These are phyloP conservation scores for Sugiyamaella japonica DNA, from an alignment of 1,139 yeast species.

Conservation along the genomic window DNA sequence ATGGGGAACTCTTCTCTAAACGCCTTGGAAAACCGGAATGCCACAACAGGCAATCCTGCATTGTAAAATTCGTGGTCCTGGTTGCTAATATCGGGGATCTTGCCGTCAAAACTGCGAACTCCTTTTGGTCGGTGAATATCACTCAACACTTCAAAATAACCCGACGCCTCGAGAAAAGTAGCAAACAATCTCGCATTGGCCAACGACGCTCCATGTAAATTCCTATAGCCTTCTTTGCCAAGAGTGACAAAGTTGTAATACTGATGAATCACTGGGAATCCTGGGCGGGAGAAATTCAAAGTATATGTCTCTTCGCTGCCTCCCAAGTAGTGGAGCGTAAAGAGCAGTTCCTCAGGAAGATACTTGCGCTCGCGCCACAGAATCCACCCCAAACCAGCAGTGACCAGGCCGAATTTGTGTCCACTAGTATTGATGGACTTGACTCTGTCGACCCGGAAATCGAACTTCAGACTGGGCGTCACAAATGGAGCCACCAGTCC, in stretches of 20 bases:
- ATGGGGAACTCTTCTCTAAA: constrained; percentile 66
- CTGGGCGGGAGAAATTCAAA: constrained; percentile 88
- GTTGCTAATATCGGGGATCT: constrained; percentile 30
- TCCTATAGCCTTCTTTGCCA: constrained; percentile 69
- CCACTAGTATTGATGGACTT: constrained; percentile 89
- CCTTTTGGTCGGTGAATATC: constrained; percentile 61
- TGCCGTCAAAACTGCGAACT: constrained; percentile 21
- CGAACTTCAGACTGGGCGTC: constrained; percentile 78
- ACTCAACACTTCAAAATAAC: constrained; percentile 71
- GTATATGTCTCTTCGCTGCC: constrained; percentile 87
- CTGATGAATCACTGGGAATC: constrained; percentile 86
- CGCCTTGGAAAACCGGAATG: constrained; percentile 68
- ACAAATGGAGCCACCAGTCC: constrained; percentile 85
- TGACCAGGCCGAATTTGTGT: constrained; percentile 86
- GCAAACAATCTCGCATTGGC: constrained; percentile 71
- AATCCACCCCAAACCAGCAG: constrained; percentile 94
- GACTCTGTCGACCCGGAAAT: constrained; percentile 73
- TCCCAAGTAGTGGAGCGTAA: constrained; percentile 81
- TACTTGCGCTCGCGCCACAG: constrained; percentile 67
- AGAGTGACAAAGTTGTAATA: constrained; percentile 73
- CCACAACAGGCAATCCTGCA: constrained; percentile 87
- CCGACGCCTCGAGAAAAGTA: constrained; percentile 61
- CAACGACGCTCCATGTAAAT: constrained; percentile 61
- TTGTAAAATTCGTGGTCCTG: constrained; percentile 46
- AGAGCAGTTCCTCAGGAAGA: constrained; percentile 70